Conservation (phyloP, 257 asterid species). For the Apocynum venetum region DNA sequence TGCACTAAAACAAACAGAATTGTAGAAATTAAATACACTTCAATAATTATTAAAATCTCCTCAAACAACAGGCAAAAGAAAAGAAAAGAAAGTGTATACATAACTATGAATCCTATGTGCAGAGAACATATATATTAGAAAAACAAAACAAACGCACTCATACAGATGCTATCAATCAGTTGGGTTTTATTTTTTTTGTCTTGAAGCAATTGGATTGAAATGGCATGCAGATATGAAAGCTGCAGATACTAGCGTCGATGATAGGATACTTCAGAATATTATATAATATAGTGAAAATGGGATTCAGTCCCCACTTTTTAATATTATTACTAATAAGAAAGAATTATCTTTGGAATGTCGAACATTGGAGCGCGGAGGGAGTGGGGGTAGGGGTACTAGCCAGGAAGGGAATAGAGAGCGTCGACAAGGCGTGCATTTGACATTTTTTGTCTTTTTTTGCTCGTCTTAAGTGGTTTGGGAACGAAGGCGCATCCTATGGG, state of each 20-base stretch:
- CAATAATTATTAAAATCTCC: too few relatives aligned
- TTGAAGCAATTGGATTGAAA: conserved; percentile 28
- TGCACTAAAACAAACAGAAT: too few relatives aligned
- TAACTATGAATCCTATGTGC: background rate
- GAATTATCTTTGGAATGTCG: conserved; percentile 21
- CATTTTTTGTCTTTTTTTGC: conserved; percentile 8
- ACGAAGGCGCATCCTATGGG: conserved; percentile 27
- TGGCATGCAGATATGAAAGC: conserved; percentile 41
- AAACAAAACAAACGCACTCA: conserved; percentile 15
- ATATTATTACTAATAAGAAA: background rate
- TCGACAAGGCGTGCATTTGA: conserved; percentile 4
- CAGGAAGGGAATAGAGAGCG: background rate
- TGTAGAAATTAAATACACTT: too few relatives aligned
- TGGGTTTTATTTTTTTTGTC: conserved; percentile 18
- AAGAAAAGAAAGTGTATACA: too few relatives aligned
- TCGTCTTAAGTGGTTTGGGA: conserved; percentile 21
- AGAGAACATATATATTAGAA: background rate
- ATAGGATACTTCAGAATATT: conserved; percentile 20
- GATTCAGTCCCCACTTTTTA: background rate
- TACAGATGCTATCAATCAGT: conserved; percentile 6
- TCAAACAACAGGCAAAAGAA: too few relatives aligned
- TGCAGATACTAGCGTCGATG: conserved; percentile 25
- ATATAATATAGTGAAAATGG: background rate
- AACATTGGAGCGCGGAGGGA: conserved; percentile 19
- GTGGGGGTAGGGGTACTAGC: background rate